Conservation (phyloP, 345 rosid genomes). For the Brassica rapa region DNA sequence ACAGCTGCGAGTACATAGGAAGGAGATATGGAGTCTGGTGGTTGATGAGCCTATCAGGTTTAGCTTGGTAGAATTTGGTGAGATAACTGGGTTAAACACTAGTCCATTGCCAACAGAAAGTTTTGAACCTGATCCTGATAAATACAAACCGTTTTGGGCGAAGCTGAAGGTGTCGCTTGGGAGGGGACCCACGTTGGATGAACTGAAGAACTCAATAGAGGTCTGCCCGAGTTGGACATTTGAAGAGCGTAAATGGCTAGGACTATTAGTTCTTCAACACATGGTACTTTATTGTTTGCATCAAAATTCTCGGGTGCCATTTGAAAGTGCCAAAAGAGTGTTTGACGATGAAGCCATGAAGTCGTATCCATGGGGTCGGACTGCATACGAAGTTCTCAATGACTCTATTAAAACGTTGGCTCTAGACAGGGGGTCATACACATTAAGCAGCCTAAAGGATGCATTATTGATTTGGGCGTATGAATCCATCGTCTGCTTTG, state of each 20-base stretch:
- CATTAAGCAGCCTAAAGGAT: background rate
- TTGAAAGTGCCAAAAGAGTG: background rate
- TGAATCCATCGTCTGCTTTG: background rate
- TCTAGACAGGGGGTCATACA: background rate
- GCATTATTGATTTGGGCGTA: background rate
- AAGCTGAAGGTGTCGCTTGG: background rate
- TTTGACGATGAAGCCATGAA: background rate
- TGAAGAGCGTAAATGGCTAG: background rate
- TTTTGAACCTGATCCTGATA: background rate
- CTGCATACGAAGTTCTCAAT: background rate
- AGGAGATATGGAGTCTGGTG: background rate
- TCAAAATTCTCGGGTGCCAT: background rate
- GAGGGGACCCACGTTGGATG: background rate
- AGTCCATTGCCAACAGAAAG: background rate
- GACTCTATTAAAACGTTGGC: background rate
- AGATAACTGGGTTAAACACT: background rate
- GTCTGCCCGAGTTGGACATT: background rate
- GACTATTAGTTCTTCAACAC: background rate
- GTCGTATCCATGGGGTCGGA: background rate
- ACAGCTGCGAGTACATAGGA: background rate
- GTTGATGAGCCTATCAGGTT: background rate
- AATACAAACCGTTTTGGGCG: background rate
- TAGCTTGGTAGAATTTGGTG: background rate
- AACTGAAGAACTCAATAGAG: background rate
- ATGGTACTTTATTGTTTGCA: background rate